A percentile compares a stretch with the other conserved stretches of the same genome.
Evolutionary conservation across 495 filamentous ascomycete genomes (phyloP).

Genomic region (Hypoxylon crocopeplum): DNA sequence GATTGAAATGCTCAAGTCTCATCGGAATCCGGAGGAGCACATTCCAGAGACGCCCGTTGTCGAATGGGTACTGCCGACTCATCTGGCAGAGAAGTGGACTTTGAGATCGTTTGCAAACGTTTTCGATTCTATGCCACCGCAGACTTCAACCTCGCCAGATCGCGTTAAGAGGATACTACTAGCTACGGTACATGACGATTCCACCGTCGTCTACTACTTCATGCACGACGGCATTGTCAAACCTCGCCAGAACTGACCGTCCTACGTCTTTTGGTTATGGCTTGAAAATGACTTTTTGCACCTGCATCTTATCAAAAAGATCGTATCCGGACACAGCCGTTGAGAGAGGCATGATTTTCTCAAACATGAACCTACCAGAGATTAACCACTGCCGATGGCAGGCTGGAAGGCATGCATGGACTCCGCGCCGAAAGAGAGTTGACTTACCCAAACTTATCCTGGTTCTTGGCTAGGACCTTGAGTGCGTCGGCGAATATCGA

Average conservation of each 20-base stretch:
- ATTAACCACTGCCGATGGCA: slow-evolving; percentile 1
- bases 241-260: slow-evolving; percentile 81
- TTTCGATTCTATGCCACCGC: slow-evolving; percentile 73
- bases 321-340: slow-evolving; percentile 89
- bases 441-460: slow-evolving; percentile 79
- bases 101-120: slow-evolving; percentile 75
- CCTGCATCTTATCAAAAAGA: slow-evolving; percentile 90
- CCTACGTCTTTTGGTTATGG: slow-evolving; percentile 28
- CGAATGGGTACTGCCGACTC: slow-evolving; percentile 88
- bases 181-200: slow-evolving; percentile 85
- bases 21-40: slow-evolving; percentile 44
- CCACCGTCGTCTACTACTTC: slow-evolving; percentile 93
- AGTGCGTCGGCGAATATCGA: slow-evolving; percentile 82
- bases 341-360: slow-evolving; percentile 88
- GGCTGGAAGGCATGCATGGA: not conserved
- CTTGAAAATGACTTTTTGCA: slow-evolving; percentile 80
- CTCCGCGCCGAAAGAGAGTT: not conserved
- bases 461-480: slow-evolving; percentile 78
- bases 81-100: slow-evolving; percentile 83
- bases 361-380: slow-evolving; percentile 80
- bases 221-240: slow-evolving; percentile 96
- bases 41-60: slow-evolving; percentile 62
- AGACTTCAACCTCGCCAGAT: slow-evolving; percentile 51
- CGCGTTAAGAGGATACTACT: slow-evolving; percentile 77
- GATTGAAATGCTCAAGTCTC: slow-evolving; percentile 72